Percentiles rank a stretch among this genome's conserved stretches.
Evolutionary conservation across 768 basidiomycete species (phyloP).

Genomic region (Daedaleopsis sinensis): DNA sequence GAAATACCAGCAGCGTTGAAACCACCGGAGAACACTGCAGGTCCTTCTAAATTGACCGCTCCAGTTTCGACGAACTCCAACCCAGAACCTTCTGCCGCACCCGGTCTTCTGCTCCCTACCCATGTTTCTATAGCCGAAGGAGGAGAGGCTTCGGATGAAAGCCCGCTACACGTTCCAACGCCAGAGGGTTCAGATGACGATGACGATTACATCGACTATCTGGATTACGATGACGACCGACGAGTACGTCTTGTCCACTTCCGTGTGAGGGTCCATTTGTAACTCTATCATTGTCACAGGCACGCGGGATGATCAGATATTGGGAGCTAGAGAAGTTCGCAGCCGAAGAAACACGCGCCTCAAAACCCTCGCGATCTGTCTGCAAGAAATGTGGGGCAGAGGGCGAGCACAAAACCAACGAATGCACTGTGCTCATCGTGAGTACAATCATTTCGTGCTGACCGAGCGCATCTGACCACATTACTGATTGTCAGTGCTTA

Average conservation of each 20-base stretch:
- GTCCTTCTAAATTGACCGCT: not conserved
- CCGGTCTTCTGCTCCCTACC: conserved; percentile 58
- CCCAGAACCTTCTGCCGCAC: conserved; percentile 12
- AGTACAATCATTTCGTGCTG: conserved; percentile 29
- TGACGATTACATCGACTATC: conserved; percentile 74
- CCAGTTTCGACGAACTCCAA: not conserved
- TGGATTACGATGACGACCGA: conserved; percentile 68
- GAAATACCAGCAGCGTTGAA: conserved; percentile 33
- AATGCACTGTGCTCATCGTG: conserved; percentile 77
- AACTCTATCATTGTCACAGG: conserved; percentile 3
- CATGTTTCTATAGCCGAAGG: conserved; percentile 58
- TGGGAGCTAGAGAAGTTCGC: conserved; percentile 53
- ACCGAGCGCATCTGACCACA: not conserved
- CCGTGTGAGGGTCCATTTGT: not conserved
- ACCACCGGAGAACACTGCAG: conserved; percentile 19
- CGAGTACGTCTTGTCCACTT: conserved; percentile 43
- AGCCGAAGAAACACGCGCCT: conserved; percentile 39
- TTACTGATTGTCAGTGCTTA: conserved; percentile 54
- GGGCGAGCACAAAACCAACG: conserved; percentile 64
- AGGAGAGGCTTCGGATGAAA: conserved; percentile 30
- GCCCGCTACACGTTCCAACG: conserved; percentile 49
- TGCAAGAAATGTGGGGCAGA: conserved; percentile 83
- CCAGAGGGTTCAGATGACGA: conserved; percentile 47
- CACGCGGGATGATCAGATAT: conserved; percentile 54
- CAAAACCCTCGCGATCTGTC: conserved; percentile 43